phyloP scores from a whole-genome alignment of 306 rosid genomes.

The Albizia julibrissin region DNA sequence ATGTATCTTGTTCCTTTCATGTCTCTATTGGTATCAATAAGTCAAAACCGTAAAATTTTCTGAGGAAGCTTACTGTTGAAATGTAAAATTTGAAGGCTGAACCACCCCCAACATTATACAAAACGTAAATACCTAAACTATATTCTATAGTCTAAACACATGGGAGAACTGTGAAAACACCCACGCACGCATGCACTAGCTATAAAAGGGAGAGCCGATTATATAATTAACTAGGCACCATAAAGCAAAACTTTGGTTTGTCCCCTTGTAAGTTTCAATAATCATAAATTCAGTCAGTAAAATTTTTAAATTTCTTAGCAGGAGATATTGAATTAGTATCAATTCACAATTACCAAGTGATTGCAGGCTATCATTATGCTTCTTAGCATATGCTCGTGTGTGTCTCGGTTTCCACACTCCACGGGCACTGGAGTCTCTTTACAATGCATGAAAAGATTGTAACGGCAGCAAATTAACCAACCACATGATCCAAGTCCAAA shows the following conservation, averaged over 20 bases:
- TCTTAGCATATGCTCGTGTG: background rate
- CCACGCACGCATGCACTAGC: background rate
- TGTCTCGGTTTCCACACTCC: background rate
- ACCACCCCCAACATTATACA: background rate
- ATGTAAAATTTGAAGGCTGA: background rate
- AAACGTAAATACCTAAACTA: background rate
- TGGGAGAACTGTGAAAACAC: background rate
- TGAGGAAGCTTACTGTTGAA: background rate
- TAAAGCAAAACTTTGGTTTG: background rate
- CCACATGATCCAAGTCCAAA: background rate
- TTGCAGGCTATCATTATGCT: background rate
- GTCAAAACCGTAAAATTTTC: background rate
- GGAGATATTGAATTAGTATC: background rate
- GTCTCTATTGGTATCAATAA: background rate
- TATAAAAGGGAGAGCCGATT: background rate
- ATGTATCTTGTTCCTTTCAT: background rate
- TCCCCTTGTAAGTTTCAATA: background rate
- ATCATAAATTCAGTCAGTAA: background rate
- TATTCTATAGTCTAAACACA: background rate
- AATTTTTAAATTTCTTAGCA: background rate
- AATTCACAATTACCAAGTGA: background rate
- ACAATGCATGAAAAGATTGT: background rate
- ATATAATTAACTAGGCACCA: background rate
- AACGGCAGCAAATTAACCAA: background rate
- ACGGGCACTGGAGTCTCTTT: conserved; percentile 1